These are phyloP conservation scores for Ilyonectria sp. DNA, from an alignment of 2,329 filamentous ascomycete species.

Conservation along the genomic window DNA sequence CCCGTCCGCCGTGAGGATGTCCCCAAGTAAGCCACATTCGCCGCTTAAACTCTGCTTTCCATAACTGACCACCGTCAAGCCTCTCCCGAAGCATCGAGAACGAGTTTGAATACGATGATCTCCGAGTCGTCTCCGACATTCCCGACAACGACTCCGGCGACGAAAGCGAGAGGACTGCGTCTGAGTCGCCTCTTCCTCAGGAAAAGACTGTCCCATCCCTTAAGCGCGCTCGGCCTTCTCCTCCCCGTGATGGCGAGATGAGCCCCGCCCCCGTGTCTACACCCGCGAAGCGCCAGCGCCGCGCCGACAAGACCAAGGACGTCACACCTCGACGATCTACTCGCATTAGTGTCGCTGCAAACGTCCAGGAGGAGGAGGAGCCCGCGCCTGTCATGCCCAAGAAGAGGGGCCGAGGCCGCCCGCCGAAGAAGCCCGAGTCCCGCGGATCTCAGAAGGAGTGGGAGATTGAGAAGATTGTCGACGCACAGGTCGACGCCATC, in stretches of 20 bases:
- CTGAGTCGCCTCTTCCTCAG: not conserved
- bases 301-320: not conserved
- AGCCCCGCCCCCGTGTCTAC: not conserved
- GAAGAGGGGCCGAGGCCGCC: constrained; percentile 30
- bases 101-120: constrained; percentile 29
- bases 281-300: constrained; percentile 33
- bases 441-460: constrained; percentile 53
- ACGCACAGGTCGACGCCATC: constrained; percentile 55
- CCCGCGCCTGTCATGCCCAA: not conserved
- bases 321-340: constrained; percentile 31
- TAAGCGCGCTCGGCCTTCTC: constrained; percentile 24
- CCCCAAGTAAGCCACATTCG: constrained; percentile 24
- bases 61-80: constrained; percentile 24
- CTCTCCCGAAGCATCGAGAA: constrained; percentile 32
- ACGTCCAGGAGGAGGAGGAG: constrained; percentile 14
- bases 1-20: constrained; percentile 29
- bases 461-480: constrained; percentile 65
- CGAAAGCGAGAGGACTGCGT: constrained; percentile 13
- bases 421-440: constrained; percentile 27
- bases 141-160: constrained; percentile 21
- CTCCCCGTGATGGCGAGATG: not conserved
- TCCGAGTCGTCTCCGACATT: constrained; percentile 29
- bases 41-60: no score
- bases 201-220: not conserved
- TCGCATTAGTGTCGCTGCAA: constrained; percentile 23